Percentiles rank a stretch among this genome's conserved stretches.
phyloP scores from a whole-genome alignment of 1,284 basidiomycete species.

The Inonotus obliquus region DNA sequence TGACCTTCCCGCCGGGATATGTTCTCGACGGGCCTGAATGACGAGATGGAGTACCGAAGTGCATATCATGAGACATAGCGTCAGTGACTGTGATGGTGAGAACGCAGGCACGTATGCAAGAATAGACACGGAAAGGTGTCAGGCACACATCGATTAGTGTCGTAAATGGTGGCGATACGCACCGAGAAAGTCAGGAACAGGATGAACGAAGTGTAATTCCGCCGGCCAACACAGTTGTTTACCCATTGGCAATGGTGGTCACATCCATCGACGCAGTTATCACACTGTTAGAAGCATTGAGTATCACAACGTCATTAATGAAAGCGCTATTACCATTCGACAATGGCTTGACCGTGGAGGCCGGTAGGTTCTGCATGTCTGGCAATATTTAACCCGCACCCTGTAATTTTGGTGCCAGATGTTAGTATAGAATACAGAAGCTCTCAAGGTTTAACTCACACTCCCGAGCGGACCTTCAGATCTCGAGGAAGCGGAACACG shows the following conservation, averaged over 20 bases:
- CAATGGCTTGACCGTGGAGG: constrained; percentile 91
- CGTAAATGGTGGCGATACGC: constrained; percentile 18
- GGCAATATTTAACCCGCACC: constrained; percentile 86
- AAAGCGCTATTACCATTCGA: constrained; percentile 59
- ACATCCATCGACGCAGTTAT: constrained; percentile 89
- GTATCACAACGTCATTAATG: not conserved
- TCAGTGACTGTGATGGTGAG: constrained; percentile 48
- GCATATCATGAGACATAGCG: constrained; percentile 69
- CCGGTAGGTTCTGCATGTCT: constrained; percentile 85
- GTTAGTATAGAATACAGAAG: constrained; percentile 8
- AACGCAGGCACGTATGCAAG: not conserved
- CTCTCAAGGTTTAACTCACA: constrained; percentile 46
- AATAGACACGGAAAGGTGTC: not conserved
- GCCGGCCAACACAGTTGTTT: constrained; percentile 88
- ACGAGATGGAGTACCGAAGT: constrained; percentile 81
- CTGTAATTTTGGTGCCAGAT: constrained; percentile 35
- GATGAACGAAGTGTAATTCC: constrained; percentile 90
- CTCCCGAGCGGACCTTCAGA: constrained; percentile 69
- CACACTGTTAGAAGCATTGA: constrained; percentile 54
- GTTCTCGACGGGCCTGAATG: constrained; percentile 47
- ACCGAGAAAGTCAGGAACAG: constrained; percentile 71
- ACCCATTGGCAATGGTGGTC: constrained; percentile 95
- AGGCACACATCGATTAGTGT: not conserved
- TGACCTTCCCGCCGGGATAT: constrained; percentile 8
- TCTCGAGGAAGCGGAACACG: constrained; percentile 75